These are phyloP conservation scores for Ophiostoma piceae DNA, from an alignment of 2,329 filamentous ascomycete species.

Conservation along the genomic window DNA sequence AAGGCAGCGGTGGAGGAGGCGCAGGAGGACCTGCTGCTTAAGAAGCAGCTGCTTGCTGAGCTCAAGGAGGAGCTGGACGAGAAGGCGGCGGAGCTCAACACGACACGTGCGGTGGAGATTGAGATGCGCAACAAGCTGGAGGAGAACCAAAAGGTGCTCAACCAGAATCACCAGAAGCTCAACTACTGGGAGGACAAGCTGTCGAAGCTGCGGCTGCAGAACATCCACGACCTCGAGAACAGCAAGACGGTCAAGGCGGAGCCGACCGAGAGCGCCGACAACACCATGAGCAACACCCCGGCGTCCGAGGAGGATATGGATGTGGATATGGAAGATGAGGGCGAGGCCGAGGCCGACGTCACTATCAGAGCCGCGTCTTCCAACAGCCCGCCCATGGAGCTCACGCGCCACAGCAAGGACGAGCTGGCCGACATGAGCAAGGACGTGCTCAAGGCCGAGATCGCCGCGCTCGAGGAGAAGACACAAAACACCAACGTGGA, in stretches of 20 bases:
- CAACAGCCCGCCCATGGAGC: constrained; percentile 39
- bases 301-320: background rate
- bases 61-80: constrained; percentile 83
- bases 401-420: constrained; percentile 73
- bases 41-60: constrained; percentile 71
- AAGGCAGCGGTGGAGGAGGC: constrained; percentile 73
- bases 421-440: constrained; percentile 63
- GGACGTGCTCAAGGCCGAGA: constrained; percentile 56
- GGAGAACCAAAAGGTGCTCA: constrained; percentile 84
- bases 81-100: constrained; percentile 79
- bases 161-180: constrained; percentile 78
- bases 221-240: constrained; percentile 61
- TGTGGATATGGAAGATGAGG: constrained; percentile 23
- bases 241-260: constrained; percentile 12
- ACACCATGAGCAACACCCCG: constrained; percentile 7
- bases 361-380: constrained; percentile 33
- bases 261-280: constrained; percentile 26
- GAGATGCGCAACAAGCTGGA: constrained; percentile 98
- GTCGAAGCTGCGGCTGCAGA: constrained; percentile 74
- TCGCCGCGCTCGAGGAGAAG: constrained; percentile 58
- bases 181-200: constrained; percentile 89
- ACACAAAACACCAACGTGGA: constrained; percentile 79
- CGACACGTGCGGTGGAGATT: constrained; percentile 83
- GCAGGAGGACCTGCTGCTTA: constrained; percentile 68
- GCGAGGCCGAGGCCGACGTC: constrained; percentile 30